Evolutionary conservation across 139 green algal species (phyloP).

Genomic region (Dunaliella sp.): DNA sequence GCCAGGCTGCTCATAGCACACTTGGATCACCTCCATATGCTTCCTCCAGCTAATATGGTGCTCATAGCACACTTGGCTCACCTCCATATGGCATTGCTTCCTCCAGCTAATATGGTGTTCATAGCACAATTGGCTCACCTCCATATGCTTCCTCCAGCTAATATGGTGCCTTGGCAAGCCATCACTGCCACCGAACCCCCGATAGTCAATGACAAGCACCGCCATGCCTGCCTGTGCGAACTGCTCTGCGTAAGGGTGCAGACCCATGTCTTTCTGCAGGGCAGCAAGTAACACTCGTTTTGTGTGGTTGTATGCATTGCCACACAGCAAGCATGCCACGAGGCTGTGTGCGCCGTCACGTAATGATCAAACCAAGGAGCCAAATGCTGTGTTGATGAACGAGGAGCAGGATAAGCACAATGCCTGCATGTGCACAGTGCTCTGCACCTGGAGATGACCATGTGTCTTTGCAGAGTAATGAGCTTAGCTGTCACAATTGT

Average conservation of each 20-base stretch:
- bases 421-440: background rate
- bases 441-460: background rate
- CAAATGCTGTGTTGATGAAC: background rate
- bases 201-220: slow-evolving; percentile 53
- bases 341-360: no score
- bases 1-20: no score
- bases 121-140: no score
- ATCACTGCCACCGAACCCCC: slow-evolving; percentile 40
- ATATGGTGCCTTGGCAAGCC: slow-evolving; percentile 40
- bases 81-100: no score
- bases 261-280: slow-evolving; percentile 46
- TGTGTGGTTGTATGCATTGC: background rate
- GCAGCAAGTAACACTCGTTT: background rate
- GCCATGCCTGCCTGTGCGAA: slow-evolving; percentile 43
- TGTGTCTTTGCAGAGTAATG: no score
- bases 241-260: slow-evolving; percentile 38
- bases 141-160: background rate
- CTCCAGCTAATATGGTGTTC: no score
- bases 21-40: background rate
- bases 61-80: no score
- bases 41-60: no score
- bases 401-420: background rate
- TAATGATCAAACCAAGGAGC: background rate
- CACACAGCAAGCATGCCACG: background rate
- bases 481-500: no score